Evolutionary conservation across 345 rosid genomes (phyloP).

Genomic region (Corchorus capsularis): DNA sequence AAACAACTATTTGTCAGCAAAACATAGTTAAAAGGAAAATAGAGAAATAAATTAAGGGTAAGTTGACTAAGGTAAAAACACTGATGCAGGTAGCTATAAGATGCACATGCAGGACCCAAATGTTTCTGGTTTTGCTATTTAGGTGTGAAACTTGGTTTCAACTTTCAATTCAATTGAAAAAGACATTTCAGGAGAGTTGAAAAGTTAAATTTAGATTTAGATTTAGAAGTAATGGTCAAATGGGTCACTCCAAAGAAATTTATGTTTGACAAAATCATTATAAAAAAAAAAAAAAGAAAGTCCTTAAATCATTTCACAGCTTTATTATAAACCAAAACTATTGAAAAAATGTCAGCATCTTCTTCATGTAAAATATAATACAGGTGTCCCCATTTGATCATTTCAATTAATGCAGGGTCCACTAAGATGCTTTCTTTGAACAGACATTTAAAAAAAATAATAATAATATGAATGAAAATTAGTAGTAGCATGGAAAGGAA

Average conservation of each 20-base stretch:
- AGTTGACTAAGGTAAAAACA: not conserved
- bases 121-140: slow-evolving; percentile 3
- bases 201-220: not conserved
- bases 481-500: not conserved
- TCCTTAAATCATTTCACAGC: not conserved
- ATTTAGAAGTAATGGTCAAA: not conserved
- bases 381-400: slow-evolving; percentile 24
- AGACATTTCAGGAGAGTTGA: slow-evolving; percentile 18
- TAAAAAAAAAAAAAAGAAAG: not conserved
- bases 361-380: not conserved
- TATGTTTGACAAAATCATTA: not conserved
- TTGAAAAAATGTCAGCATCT: not conserved
- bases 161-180: not conserved
- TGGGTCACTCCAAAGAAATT: not conserved
- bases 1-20: not conserved
- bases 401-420: slow-evolving; percentile 30
- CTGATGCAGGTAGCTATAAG: slow-evolving; percentile 1
- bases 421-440: slow-evolving; percentile 26
- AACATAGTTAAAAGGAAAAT: not conserved
- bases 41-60: not conserved
- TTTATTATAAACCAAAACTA: not conserved
- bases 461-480: not conserved
- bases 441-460: not conserved
- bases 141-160: slow-evolving; percentile 13
- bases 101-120: not conserved